Conservation (phyloP, 176 grass and related monocot species). For the Oryza coarctata region DNA sequence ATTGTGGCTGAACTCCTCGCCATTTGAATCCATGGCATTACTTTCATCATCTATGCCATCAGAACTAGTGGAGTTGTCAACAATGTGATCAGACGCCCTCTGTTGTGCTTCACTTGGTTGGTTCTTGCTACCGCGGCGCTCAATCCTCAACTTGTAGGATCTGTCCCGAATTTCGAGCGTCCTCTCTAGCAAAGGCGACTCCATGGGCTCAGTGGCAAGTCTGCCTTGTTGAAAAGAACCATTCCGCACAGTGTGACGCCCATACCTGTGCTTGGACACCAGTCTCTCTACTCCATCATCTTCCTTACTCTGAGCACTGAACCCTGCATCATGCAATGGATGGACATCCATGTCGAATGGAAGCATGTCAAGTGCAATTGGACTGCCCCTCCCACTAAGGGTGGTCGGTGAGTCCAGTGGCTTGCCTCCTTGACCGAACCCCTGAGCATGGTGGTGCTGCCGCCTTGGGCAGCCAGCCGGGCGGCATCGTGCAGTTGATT, state of each 20-base stretch:
- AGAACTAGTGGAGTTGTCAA: neutral
- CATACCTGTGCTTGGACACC: conserved; percentile 57
- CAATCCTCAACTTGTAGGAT: conserved; percentile 59
- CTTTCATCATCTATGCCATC: neutral
- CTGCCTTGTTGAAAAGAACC: neutral
- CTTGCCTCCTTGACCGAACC: conserved; percentile 27
- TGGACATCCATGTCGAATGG: conserved; percentile 43
- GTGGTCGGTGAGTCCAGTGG: neutral
- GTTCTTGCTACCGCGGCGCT: neutral
- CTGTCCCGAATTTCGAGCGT: conserved; percentile 62
- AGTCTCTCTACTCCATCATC: conserved; percentile 49
- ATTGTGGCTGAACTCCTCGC: conserved; percentile 59
- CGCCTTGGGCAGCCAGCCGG: conserved; percentile 3
- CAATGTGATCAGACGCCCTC: conserved; percentile 2
- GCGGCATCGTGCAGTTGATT: conserved; percentile 48
- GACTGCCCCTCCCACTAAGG: neutral
- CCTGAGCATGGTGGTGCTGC: neutral
- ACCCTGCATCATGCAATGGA: conserved; percentile 30
- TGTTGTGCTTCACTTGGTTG: conserved; percentile 12
- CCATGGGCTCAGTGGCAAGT: conserved; percentile 41
- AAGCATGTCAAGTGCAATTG: conserved; percentile 36
- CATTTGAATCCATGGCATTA: conserved; percentile 24
- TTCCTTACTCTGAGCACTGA: conserved; percentile 20
- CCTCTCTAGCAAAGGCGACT: conserved; percentile 67
- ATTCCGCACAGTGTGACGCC: neutral